Evolutionary conservation across 768 basidiomycete genomes (phyloP).

Genomic region (Floccularia luteovirens): DNA sequence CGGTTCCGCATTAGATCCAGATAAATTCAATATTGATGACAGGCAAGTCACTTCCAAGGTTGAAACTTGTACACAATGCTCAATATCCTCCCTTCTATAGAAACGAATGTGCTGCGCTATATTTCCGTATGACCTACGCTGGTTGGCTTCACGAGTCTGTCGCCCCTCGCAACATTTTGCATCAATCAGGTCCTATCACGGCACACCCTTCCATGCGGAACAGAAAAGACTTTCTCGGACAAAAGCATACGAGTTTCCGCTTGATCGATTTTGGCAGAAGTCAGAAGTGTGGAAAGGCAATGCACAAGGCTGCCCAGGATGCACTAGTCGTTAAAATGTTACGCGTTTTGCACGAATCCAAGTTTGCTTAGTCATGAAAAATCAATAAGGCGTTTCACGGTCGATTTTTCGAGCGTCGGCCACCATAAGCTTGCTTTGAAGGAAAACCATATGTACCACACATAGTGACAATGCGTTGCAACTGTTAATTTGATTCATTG

Average conservation of each 20-base stretch:
- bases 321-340: no score
- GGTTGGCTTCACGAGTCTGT: slow-evolving; percentile 29
- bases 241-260: slow-evolving; percentile 23
- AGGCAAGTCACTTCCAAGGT: slow-evolving; percentile 13
- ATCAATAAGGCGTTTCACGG: no score
- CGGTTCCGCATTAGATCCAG: slow-evolving; percentile 19
- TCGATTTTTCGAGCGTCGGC: no score
- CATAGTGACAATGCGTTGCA: no score
- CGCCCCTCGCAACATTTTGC: slow-evolving; percentile 28
- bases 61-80: background rate
- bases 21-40: slow-evolving; percentile 26
- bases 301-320: no score
- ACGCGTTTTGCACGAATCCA: no score
- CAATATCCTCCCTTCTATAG: slow-evolving; percentile 10
- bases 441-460: no score
- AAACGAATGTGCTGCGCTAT: slow-evolving; percentile 31
- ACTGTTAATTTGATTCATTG: no score
- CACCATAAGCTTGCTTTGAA: no score
- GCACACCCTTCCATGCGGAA: slow-evolving; percentile 8
- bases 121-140: slow-evolving; percentile 25
- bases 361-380: no score
- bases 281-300: no score
- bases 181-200: slow-evolving; percentile 24
- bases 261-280: slow-evolving; percentile 32
- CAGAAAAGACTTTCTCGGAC: slow-evolving; percentile 4